Percentiles rank a stretch among this genome's conserved stretches.
Conservation (phyloP, 495 filamentous ascomycete species). For the Penicillium salamii region DNA sequence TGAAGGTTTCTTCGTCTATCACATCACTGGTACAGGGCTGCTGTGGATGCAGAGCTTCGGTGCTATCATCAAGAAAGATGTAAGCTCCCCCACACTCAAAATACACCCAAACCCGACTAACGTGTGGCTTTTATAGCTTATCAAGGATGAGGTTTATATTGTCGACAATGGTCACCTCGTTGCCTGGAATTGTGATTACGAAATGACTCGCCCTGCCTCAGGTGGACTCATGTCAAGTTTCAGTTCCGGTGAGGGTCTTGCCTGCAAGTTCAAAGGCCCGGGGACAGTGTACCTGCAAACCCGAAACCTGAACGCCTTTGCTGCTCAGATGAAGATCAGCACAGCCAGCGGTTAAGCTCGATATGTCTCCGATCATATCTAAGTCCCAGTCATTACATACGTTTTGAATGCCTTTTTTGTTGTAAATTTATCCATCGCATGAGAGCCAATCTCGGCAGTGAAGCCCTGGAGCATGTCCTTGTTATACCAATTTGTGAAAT, state of each 20-base stretch:
- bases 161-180: slow-evolving; percentile 96
- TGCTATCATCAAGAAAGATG: slow-evolving; percentile 93
- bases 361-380: background rate
- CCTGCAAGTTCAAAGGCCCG: slow-evolving; percentile 91
- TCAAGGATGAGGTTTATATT: slow-evolving; percentile 77
- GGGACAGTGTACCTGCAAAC: slow-evolving; percentile 95
- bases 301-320: slow-evolving; percentile 69
- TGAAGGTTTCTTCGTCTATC: slow-evolving; percentile 89
- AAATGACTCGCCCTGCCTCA: slow-evolving; percentile 78
- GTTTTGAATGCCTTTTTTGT: background rate
- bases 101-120: slow-evolving; percentile 4
- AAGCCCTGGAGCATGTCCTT: background rate
- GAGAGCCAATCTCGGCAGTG: background rate
- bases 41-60: slow-evolving; percentile 91
- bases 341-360: slow-evolving; percentile 22
- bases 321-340: slow-evolving; percentile 34
- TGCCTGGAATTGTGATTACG: slow-evolving; percentile 95
- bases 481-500: slow-evolving; percentile 6
- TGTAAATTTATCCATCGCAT: background rate
- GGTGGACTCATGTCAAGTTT: slow-evolving; percentile 84
- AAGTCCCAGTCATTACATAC: background rate
- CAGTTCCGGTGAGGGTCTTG: slow-evolving; percentile 78
- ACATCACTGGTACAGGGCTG: slow-evolving; percentile 73
- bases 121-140: slow-evolving; percentile 49
- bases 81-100: slow-evolving; percentile 41